Percentiles rank a stretch among this genome's conserved stretches.
Evolutionary conservation across 164 flowering plant species (phyloP).

Genomic region (Annona cherimola): DNA sequence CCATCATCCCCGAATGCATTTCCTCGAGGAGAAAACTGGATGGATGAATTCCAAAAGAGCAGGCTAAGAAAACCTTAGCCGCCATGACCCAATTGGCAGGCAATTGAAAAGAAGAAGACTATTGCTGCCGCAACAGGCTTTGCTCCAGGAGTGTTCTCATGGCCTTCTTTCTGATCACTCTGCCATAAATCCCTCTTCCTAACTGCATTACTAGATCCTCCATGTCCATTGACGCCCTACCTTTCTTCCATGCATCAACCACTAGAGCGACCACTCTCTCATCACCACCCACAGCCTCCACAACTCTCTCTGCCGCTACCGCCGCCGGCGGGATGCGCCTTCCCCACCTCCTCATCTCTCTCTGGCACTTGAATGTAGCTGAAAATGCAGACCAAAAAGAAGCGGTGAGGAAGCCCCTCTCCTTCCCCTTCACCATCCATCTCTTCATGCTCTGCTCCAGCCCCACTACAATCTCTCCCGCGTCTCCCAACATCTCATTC

Average conservation of each 20-base stretch:
- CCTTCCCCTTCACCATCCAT: conserved; percentile 49
- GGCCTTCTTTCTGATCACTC: conserved; percentile 70
- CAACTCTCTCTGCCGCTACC: conserved; percentile 53
- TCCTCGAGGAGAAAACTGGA: no score
- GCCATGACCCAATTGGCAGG: no score
- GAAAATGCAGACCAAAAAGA: conserved; percentile 62
- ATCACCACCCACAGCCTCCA: conserved; percentile 61
- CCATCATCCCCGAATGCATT: no score
- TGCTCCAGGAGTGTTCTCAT: conserved; percentile 51
- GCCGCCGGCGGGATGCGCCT: conserved; percentile 52
- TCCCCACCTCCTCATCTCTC: conserved; percentile 57
- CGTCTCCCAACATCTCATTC: conserved; percentile 47
- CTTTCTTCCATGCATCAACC: conserved; percentile 19
- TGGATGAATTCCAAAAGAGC: no score
- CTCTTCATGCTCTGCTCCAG: conserved; percentile 70
- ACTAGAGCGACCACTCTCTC: conserved; percentile 54
- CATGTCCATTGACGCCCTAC: conserved; percentile 20
- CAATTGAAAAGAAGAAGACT: no score
- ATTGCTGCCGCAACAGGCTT: no score
- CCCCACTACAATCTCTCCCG: conserved; percentile 36
- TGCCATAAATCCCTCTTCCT: conserved; percentile 73
- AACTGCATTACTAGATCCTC: conserved; percentile 58
- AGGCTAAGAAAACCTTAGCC: no score
- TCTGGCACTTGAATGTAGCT: conserved; percentile 46
- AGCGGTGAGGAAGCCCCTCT: conserved; percentile 68